phyloP scores from a whole-genome alignment of 2,329 filamentous ascomycete genomes.

The Penicillium janthinellum region DNA sequence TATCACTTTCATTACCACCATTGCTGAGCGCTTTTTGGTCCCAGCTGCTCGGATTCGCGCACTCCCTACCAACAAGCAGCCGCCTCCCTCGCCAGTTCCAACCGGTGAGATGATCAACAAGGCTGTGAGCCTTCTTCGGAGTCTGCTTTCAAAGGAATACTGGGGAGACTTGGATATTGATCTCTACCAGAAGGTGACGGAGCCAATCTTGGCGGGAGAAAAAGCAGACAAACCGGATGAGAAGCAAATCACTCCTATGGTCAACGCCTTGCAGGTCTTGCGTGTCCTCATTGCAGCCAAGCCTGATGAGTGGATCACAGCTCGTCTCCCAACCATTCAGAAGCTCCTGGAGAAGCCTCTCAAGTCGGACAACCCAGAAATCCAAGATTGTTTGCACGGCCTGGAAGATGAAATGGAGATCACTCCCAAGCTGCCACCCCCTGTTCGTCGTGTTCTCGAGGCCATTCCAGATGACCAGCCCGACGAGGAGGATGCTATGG shows the following conservation, averaged over 20 bases:
- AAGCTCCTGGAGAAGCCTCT: conserved; percentile 88
- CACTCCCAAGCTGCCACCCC: conserved; percentile 70
- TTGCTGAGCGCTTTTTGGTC: conserved; percentile 81
- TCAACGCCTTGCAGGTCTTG: conserved; percentile 92
- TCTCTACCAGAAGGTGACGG: conserved; percentile 85
- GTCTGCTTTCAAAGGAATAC: conserved; percentile 80
- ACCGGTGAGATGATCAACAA: conserved; percentile 82
- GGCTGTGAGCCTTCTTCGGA: conserved; percentile 76
- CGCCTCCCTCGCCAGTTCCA: conserved; percentile 50
- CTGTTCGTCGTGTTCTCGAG: conserved; percentile 80
- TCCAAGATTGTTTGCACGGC: conserved; percentile 88
- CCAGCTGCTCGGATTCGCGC: conserved; percentile 70
- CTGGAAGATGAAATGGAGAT: conserved; percentile 70
- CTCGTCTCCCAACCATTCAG: conserved; percentile 74
- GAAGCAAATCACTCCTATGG: conserved; percentile 80
- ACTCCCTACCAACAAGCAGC: conserved; percentile 48
- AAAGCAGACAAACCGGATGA: conserved; percentile 81
- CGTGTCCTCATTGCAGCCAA: conserved; percentile 87
- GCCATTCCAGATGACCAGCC: conserved; percentile 79
- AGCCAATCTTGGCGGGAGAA: conserved; percentile 80
- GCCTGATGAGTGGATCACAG: conserved; percentile 84
- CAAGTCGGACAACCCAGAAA: conserved; percentile 83
- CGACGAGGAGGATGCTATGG: conserved; percentile 81
- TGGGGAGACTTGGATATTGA: conserved; percentile 94
- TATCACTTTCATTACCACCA: conserved; percentile 88